Evolutionary conservation across 2,329 filamentous ascomycete species (phyloP), one percentile per base, ranked within the genome.

Genomic region (Ophiostoma himal-ulmi): DNA sequence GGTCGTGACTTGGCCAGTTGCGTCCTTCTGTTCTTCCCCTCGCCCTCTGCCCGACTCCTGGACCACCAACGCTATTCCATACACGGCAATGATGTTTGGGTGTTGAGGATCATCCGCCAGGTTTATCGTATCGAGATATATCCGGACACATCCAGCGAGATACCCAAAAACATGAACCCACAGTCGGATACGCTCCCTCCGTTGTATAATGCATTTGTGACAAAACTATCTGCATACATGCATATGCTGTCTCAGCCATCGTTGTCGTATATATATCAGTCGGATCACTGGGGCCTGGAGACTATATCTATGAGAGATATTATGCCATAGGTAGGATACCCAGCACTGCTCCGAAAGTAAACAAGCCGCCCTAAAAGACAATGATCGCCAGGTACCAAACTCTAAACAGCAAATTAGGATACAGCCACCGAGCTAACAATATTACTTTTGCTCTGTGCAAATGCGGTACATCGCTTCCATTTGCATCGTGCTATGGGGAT

Each of bases 1-100:
- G 22, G n/a, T 57, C 52, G 10, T 17, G 22, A 57, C 52, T 57
- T 22, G n/a, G 22, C n/a, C 52, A 57, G 22, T 22, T 26, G 52
- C n/a, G 10, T 57, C 52, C 52, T 26, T 11, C 22, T 26, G 57
- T 62, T 36, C 57, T 62, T 26, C 26, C 57, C n/a, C 22, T 62
- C 57, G 30, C 26, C 48, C 52, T 57, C 52, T 57, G n/a, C 20
- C 6, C 52, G 3, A 13, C 52, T 26, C 48, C 57, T 62, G 22
- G 22, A 57, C 52, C n/a, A 3, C 14, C 30, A 57, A 64, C 69
- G 68, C 71, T 72, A 72, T 72, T 39, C 69, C 69, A 17, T 22
- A 72, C 62, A 62, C 41, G 69, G 71, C 69, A 71, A 69, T 22
- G 71, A 69, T 69, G 60, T 69, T 7, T 72, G 37, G 48, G 57